Conservation (phyloP, 352 stramenopile species). For the Bremia lactucae region DNA sequence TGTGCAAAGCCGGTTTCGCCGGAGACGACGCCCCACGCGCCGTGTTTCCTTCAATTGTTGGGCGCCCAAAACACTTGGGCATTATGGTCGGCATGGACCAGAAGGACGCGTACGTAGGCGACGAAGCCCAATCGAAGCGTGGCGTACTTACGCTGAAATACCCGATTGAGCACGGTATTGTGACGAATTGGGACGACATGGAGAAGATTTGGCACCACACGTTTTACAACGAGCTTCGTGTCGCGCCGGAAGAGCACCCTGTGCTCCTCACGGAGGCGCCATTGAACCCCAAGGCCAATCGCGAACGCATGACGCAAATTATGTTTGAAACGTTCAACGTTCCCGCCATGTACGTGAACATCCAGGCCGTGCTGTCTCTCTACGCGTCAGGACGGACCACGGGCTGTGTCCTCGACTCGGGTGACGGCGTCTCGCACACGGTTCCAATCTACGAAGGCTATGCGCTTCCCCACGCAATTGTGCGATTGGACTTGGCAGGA, state of each 20-base stretch:
- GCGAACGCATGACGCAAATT: conserved; percentile 91
- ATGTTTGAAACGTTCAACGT: conserved; percentile 96
- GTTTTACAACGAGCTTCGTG: conserved; percentile 97
- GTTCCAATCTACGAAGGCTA: conserved; percentile 94
- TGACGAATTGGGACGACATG: conserved; percentile 99
- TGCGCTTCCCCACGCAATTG: conserved; percentile 91
- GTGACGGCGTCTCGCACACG: conserved; percentile 90
- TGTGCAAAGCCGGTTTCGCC: conserved; percentile 61
- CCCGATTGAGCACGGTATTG: conserved; percentile 98
- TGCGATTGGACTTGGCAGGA: conserved; percentile 90
- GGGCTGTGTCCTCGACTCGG: conserved; percentile 92
- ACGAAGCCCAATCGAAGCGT: conserved; percentile 89
- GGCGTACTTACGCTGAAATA: conserved; percentile 93
- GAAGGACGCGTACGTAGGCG: conserved; percentile 90
- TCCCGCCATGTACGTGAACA: conserved; percentile 92
- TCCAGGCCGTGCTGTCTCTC: conserved; percentile 88
- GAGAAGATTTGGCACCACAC: conserved; percentile 99
- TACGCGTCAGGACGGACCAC: conserved; percentile 93
- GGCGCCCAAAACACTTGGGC: conserved; percentile 90
- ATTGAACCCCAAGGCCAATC: conserved; percentile 89
- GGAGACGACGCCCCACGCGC: conserved; percentile 60
- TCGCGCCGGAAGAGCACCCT: conserved; percentile 93
- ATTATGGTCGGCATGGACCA: conserved; percentile 98
- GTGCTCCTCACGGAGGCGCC: conserved; percentile 92
- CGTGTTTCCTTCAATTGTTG: conserved; percentile 64